phyloP scores from a whole-genome alignment of 495 filamentous ascomycete genomes.

The Daldinia loculata region DNA sequence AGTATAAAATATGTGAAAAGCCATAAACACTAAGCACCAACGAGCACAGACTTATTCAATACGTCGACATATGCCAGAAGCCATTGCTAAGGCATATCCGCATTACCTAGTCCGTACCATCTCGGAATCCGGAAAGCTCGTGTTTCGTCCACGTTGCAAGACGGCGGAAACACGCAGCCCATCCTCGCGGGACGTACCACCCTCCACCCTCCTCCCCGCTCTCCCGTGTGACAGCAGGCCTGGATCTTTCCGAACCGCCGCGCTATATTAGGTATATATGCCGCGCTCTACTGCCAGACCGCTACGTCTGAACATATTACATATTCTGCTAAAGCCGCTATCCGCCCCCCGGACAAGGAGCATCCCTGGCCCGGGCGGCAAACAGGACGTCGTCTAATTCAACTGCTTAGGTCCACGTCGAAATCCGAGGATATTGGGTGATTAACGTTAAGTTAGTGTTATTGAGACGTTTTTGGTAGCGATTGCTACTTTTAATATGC shows the following conservation, averaged over 20 bases:
- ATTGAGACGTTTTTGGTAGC: constrained; percentile 2
- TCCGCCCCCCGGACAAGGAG: constrained; percentile 17
- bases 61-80: background rate
- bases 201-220: background rate
- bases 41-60: background rate
- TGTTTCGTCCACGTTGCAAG: constrained; percentile 37
- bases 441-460: constrained; percentile 2
- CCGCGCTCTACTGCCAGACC: background rate
- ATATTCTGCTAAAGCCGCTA: constrained; percentile 20
- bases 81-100: background rate
- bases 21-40: background rate
- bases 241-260: constrained; percentile 10
- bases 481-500: background rate
- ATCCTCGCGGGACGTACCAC: constrained; percentile 32
- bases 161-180: constrained; percentile 22
- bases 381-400: constrained; percentile 26
- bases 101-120: background rate
- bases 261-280: background rate
- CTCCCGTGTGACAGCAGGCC: constrained; percentile 22
- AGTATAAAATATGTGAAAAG: background rate
- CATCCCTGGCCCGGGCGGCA: constrained; percentile 18
- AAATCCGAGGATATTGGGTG: background rate
- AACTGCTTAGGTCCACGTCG: background rate
- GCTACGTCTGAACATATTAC: constrained; percentile 19
- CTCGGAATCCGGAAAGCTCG: constrained; percentile 44